These are phyloP conservation scores for Taiozyma sp. DNA, from an alignment of 1,139 yeast genomes.

Conservation along the genomic window DNA sequence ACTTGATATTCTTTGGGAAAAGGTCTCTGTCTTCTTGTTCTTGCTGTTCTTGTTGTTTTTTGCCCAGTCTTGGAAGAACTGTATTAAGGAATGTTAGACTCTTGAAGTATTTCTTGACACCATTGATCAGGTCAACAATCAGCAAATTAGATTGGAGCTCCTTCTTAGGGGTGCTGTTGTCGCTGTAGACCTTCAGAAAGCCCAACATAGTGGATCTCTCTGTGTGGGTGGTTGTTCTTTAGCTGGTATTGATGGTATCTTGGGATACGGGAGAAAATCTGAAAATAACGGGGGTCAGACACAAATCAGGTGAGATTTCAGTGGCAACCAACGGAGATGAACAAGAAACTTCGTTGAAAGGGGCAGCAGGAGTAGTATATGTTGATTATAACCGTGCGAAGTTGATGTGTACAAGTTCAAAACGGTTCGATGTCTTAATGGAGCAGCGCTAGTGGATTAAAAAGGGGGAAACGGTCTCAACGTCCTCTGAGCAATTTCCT, in stretches of 20 bases:
- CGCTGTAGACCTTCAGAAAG: not conserved
- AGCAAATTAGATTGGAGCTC: not conserved
- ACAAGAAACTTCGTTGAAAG: not conserved
- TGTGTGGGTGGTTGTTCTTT: not conserved
- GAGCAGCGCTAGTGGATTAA: not conserved
- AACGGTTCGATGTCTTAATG: not conserved
- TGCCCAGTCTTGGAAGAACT: conserved; percentile 3
- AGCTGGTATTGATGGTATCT: not conserved
- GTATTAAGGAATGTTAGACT: conserved; percentile 6
- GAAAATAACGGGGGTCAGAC: not conserved
- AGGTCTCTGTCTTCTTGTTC: conserved; percentile 3
- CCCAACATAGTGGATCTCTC: not conserved
- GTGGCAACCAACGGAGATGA: not conserved
- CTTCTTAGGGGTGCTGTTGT: not conserved
- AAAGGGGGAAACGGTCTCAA: not conserved
- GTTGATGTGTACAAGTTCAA: not conserved
- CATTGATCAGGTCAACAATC: conserved; percentile 6
- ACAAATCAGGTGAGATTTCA: not conserved
- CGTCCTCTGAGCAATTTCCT: not conserved
- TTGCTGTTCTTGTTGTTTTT: not conserved
- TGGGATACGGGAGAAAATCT: not conserved
- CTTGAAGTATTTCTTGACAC: conserved; percentile 9
- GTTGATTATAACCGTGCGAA: not conserved
- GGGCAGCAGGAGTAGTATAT: not conserved
- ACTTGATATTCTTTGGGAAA: conserved; percentile 17